Evolutionary conservation across 306 rosid species (phyloP).

Genomic region (Castanea crenata): DNA sequence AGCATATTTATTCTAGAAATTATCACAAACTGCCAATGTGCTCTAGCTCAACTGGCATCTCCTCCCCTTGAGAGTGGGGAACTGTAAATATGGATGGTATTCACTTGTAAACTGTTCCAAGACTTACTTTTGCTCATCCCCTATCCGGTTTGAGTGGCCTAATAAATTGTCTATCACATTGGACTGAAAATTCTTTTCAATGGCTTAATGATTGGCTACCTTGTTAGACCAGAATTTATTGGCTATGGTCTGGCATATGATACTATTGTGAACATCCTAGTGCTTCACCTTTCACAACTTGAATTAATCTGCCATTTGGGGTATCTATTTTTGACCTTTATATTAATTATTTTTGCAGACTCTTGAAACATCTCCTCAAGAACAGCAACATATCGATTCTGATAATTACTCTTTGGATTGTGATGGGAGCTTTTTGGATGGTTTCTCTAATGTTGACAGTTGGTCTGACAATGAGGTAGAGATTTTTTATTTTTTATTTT

Average conservation of each 20-base stretch:
- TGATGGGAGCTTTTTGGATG: constrained; percentile 54
- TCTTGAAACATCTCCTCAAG: constrained; percentile 57
- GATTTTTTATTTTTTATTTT: not conserved
- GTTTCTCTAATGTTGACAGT: constrained; percentile 54
- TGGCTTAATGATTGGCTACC: not conserved
- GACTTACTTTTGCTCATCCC: not conserved
- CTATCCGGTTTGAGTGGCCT: not conserved
- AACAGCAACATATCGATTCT: constrained; percentile 42
- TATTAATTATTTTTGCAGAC: constrained; percentile 35
- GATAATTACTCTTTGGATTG: constrained; percentile 55
- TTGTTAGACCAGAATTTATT: not conserved
- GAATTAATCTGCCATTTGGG: not conserved
- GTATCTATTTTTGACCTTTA: not conserved
- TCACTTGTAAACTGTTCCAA: not conserved
- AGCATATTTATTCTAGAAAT: too few relatives aligned
- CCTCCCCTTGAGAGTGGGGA: too few relatives aligned
- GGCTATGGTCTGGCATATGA: not conserved
- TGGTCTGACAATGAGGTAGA: constrained; percentile 62
- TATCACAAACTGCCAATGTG: too few relatives aligned
- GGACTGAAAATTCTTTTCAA: not conserved
- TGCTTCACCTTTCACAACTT: not conserved
- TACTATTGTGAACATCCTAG: not conserved
- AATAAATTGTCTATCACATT: not conserved
- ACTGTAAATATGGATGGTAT: too few relatives aligned
- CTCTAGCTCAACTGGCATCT: too few relatives aligned